Conservation (phyloP, 2,329 filamentous ascomycete genomes). For the Daldinia eschscholtzii region DNA sequence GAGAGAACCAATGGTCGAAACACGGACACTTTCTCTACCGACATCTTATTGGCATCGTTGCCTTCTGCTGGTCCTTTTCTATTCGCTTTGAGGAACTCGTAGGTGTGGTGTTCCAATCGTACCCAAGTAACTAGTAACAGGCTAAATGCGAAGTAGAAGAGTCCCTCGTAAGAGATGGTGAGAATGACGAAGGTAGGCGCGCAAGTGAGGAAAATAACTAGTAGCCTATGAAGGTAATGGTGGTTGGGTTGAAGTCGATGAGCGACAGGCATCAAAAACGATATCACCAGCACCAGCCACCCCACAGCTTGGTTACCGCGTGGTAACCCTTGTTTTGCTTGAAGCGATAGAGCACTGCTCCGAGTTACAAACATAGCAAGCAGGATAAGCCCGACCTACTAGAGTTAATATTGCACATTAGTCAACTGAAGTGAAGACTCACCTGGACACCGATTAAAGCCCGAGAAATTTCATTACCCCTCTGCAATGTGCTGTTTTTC, state of each 20-base stretch:
- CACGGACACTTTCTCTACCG: conserved; percentile 41
- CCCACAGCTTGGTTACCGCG: conserved; percentile 89
- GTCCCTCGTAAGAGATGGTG: conserved; percentile 95
- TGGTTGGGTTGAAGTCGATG: conserved; percentile 84
- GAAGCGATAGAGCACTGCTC: conserved; percentile 85
- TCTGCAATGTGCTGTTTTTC: conserved; percentile 44
- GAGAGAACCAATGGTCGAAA: conserved; percentile 79
- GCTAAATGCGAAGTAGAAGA: conserved; percentile 95
- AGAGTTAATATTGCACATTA: conserved; percentile 31
- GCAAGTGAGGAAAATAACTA: conserved; percentile 92
- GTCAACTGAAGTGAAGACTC: conserved; percentile 44
- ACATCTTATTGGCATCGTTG: conserved; percentile 39
- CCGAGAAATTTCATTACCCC: conserved; percentile 64
- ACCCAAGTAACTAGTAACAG: conserved; percentile 89
- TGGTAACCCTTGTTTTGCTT: conserved; percentile 86
- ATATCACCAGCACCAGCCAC: conserved; percentile 83
- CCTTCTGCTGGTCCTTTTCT: conserved; percentile 38
- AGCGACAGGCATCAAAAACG: conserved; percentile 82
- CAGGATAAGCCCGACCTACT: conserved; percentile 78
- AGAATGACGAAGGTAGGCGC: conserved; percentile 95
- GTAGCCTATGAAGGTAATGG: conserved; percentile 90
- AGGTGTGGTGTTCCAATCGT: conserved; percentile 85
- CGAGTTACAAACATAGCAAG: conserved; percentile 88
- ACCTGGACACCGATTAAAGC: conserved; percentile 76
- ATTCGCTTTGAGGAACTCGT: conserved; percentile 58